Evolutionary conservation across 495 filamentous ascomycete species (phyloP), one percentile per base, ranked within the genome.

Genomic region (Aspergillus egyptiacus): DNA sequence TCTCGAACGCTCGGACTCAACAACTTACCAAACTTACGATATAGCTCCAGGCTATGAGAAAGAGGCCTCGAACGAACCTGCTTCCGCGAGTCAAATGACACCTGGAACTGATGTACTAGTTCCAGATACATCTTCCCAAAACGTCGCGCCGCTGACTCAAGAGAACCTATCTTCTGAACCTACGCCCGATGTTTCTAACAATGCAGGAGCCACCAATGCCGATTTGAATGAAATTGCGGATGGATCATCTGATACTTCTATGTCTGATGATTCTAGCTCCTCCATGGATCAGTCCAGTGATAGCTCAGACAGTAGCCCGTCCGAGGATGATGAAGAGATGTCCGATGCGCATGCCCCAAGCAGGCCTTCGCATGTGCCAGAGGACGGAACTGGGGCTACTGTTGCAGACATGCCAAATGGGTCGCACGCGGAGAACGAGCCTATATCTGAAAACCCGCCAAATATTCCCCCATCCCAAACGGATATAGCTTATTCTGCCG

Each of bases 281-380:
- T 63, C 68, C 15, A 67, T 72, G 71, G 64, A 71, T 34, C 68
- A 71, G 46, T 72, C 70, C 36, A 55, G 38, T n/a, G 62, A 65
- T 37, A 56, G 55, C 35, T 55, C 50, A 35, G 56, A 51, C 44
- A 54, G 42, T 32, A 46, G 40, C 31, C 55, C 58, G 6, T 42
- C 14, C 22, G 61, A 59, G 30, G 45, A 50, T 34, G 53, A 57
- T n/a, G 42, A 62, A 31, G 56, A 56, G 25, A 51, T 54, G 30
- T 19, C 44, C 11, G 48, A 53, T 3, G 54, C 53, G 7, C 45
- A 49, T 6, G 11, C 15, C 30, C 15, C 19, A n/a, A 18, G 6
- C 3, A 35, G 14, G 6, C 18, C 32, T 18, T 19, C 34, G 24
- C 36, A n/a, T 18, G 19, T 27, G 37, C 24, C 34, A 6, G 27